A percentile compares a stretch with the other conserved stretches of the same genome.
phyloP scores from a whole-genome alignment of 2,329 filamentous ascomycete genomes.

The Penicillium sp. region DNA sequence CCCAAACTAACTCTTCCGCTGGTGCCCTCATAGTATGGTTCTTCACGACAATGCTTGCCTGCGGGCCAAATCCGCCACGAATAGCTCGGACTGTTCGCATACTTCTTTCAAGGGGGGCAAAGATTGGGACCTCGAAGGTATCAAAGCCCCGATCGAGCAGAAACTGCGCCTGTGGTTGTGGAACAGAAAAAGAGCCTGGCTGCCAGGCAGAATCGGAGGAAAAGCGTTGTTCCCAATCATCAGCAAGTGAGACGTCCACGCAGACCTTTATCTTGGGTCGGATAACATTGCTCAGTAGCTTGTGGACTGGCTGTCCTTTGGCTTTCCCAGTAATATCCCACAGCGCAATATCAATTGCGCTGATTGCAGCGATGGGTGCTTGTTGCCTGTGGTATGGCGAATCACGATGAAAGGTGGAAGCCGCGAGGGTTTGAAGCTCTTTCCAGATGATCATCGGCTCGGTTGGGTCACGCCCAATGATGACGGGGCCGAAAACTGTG shows the following conservation, averaged over 20 bases:
- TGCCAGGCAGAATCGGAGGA: neutral
- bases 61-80: neutral
- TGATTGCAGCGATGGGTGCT: neutral
- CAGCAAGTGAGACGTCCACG: neutral
- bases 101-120: neutral
- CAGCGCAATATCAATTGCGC: neutral
- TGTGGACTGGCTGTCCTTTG: neutral
- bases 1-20: neutral
- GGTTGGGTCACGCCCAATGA: neutral
- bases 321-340: neutral
- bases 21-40: neutral
- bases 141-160: neutral
- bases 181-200: too few species aligned
- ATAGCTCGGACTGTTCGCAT: too few species aligned
- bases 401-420: neutral
- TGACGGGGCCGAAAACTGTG: too few species aligned
- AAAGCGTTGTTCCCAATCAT: too few species aligned
- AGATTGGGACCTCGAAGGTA: accelerated
- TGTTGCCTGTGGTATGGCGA: accelerated
- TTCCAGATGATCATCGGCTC: neutral
- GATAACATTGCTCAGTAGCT: neutral
- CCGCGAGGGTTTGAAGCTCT: neutral
- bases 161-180: neutral
- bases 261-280: neutral
- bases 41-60: neutral